A percentile compares a stretch with the other conserved stretches of the same genome.
phyloP scores from a whole-genome alignment of 1,139 yeast species.

The Zygosaccharomyces pseudobailii region DNA sequence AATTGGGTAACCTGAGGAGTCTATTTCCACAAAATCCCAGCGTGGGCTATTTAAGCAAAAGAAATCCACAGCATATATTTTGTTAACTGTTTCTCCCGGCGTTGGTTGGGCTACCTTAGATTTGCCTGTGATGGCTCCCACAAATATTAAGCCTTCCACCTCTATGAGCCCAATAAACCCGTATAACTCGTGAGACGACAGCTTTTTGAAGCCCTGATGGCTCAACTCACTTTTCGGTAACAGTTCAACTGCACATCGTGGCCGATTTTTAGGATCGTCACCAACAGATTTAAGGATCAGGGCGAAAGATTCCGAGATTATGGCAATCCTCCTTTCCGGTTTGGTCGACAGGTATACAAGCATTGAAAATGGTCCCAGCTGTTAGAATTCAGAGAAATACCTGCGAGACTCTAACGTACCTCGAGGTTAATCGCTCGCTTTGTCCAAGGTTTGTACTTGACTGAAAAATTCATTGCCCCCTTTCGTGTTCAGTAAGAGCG shows the following conservation, averaged over 20 bases:
- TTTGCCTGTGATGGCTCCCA: constrained; percentile 76
- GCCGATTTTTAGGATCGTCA: constrained; percentile 13
- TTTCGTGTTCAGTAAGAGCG: neutral
- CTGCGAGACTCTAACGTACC: neutral
- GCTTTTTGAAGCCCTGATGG: constrained; percentile 37
- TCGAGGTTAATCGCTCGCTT: neutral
- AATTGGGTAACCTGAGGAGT: constrained; percentile 59
- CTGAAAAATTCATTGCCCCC: constrained; percentile 6
- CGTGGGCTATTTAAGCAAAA: constrained; percentile 63
- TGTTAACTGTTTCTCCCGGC: constrained; percentile 71
- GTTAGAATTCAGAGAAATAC: neutral
- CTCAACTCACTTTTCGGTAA: constrained; percentile 25
- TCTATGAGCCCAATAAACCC: constrained; percentile 87
- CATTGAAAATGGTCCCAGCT: constrained; percentile 12
- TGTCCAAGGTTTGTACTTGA: neutral
- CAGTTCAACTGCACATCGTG: constrained; percentile 30
- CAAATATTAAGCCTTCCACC: constrained; percentile 59
- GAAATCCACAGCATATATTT: constrained; percentile 80
- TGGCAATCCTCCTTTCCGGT: constrained; percentile 30
- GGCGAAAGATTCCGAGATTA: constrained; percentile 30
- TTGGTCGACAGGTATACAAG: constrained; percentile 25
- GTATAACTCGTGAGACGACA: constrained; percentile 54
- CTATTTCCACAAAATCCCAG: constrained; percentile 76
- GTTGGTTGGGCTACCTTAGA: constrained; percentile 81
- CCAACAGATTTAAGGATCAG: constrained; percentile 24